Percentiles rank a stretch among this genome's conserved stretches.
Conservation (phyloP, 1,284 basidiomycete genomes). For the Lentinula novae-zelandiae region DNA sequence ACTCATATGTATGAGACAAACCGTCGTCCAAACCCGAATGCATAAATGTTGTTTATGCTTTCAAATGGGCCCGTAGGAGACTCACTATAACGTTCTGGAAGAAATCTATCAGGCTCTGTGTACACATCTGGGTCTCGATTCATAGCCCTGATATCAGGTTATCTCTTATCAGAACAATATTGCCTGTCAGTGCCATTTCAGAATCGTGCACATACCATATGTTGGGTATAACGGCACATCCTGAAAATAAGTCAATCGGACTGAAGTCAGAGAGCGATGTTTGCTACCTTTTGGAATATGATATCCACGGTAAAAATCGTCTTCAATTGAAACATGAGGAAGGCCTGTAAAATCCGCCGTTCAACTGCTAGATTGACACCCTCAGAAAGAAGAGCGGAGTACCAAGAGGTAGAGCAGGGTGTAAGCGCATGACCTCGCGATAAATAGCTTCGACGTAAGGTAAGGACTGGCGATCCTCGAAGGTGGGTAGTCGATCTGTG, state of each 20-base stretch:
- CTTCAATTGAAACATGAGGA: conserved; percentile 23
- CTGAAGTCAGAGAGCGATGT: neutral
- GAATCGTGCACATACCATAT: neutral
- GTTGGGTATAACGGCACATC: neutral
- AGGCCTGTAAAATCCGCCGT: conserved; percentile 28
- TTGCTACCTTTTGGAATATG: conserved; percentile 17
- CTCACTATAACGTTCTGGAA: conserved; percentile 7
- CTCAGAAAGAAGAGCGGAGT: neutral
- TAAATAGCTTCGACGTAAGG: conserved; percentile 28
- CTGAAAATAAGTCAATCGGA: neutral
- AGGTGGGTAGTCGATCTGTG: conserved; percentile 24
- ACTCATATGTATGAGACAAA: neutral
- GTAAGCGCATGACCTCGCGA: conserved; percentile 28
- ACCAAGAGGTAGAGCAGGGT: conserved; percentile 13
- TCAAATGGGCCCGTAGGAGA: neutral
- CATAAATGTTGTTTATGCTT: neutral
- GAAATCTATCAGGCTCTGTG: conserved; percentile 7
- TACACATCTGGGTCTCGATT: conserved; percentile 4
- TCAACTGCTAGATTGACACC: too few relatives aligned
- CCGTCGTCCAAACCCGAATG: conserved; percentile 18
- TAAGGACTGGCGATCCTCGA: conserved; percentile 24
- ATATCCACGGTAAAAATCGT: conserved; percentile 17
- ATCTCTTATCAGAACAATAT: neutral
- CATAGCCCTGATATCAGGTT: conserved; percentile 8
- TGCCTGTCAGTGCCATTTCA: neutral